phyloP scores from a whole-genome alignment of 306 rosid species.

The Abrus pulchellus region DNA sequence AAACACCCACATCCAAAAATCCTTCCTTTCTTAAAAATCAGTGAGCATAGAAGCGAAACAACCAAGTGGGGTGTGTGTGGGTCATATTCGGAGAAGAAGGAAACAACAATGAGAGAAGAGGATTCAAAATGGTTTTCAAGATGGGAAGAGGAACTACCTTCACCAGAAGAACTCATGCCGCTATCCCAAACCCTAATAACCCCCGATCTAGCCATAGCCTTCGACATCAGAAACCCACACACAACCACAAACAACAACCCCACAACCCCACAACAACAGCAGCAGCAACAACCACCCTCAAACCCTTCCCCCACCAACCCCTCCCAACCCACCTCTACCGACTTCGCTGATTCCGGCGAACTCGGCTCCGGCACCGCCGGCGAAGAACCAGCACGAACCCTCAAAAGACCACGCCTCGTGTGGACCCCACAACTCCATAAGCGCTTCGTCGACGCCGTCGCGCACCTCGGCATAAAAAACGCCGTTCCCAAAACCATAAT shows the following conservation, averaged over 20 bases:
- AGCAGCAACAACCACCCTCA: conserved; percentile 53
- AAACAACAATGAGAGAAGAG: conserved; percentile 77
- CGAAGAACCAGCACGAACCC: conserved; percentile 96
- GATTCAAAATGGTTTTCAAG: conserved; percentile 89
- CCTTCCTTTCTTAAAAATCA: conserved; percentile 18
- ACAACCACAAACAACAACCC: conserved; percentile 39
- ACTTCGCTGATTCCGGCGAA: conserved; percentile 86
- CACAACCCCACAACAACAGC: conserved; percentile 44
- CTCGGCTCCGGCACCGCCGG: conserved; percentile 84
- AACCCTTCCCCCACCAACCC: conserved; percentile 55
- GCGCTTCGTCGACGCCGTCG: conserved; percentile 94
- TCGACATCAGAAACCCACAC: conserved; percentile 75
- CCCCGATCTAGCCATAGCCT: conserved; percentile 93
- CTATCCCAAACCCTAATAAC: conserved; percentile 96
- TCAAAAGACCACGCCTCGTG: conserved; percentile 90
- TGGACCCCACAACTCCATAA: conserved; percentile 99
- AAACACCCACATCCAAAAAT: conserved; percentile 3
- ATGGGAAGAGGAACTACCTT: conserved; percentile 91
- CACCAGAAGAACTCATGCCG: conserved; percentile 88
- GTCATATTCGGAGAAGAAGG: conserved; percentile 37
- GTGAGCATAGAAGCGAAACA: conserved; percentile 5
- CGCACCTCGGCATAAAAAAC: conserved; percentile 92
- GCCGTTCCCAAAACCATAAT: conserved; percentile 99
- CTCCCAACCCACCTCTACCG: conserved; percentile 75
- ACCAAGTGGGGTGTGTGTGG: conserved; percentile 35